Conservation (phyloP, 306 rosid genomes). For the Citrullus amarus region DNA sequence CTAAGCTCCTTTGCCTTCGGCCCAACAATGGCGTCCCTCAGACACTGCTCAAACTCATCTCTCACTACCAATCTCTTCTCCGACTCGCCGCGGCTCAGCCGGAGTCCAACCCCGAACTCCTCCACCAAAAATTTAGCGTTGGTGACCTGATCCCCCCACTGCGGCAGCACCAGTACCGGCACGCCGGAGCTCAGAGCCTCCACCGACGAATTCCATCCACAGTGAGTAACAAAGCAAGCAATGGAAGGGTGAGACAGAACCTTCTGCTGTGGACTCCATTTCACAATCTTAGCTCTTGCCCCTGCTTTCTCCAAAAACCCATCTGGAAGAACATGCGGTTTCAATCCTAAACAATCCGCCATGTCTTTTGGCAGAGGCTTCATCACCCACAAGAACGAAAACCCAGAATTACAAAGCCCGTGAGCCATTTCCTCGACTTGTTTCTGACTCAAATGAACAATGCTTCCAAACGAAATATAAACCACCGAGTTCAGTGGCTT, state of each 20-base stretch:
- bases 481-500: conserved; percentile 24
- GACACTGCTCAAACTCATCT: conserved; percentile 20
- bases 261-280: conserved; percentile 48
- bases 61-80: conserved; percentile 21
- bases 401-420: conserved; percentile 20
- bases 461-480: conserved; percentile 44
- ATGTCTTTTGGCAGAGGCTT: conserved; percentile 17
- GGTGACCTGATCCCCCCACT: conserved; percentile 77
- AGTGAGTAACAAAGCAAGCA: conserved; percentile 48
- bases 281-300: conserved; percentile 32
- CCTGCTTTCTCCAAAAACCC: conserved; percentile 28
- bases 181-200: conserved; percentile 44
- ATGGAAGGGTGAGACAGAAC: conserved; percentile 43
- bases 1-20: conserved; percentile 15
- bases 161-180: conserved; percentile 49
- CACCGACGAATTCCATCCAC: conserved; percentile 62
- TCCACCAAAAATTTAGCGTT: conserved; percentile 54
- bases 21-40: conserved; percentile 30
- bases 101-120: conserved; percentile 23
- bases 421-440: conserved; percentile 44
- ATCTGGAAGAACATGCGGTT: conserved; percentile 27
- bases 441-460: conserved; percentile 29
- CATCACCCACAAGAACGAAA: conserved; percentile 45
- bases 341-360: neutral
- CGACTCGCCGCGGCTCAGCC: conserved; percentile 21